Evolutionary conservation across 2,329 filamentous ascomycete species (phyloP), one percentile per base, ranked within the genome.

Genomic region (Nigrospora oryzae): DNA sequence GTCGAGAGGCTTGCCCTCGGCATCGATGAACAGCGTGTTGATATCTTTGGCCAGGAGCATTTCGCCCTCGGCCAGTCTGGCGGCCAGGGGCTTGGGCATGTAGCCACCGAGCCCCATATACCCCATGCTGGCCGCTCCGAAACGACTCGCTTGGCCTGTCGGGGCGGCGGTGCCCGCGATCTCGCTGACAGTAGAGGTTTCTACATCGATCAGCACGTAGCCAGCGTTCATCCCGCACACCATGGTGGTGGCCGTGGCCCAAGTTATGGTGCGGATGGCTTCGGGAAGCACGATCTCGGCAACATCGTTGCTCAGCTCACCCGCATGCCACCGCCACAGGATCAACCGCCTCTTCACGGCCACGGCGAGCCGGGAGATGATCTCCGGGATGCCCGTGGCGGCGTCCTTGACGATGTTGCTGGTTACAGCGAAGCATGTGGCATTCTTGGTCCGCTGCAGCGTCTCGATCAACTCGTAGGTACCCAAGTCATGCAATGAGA

Each of bases 31-130:
- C 43, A 96, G 70, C 1, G 90, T 95, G 62, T 96, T 95, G 56
- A 96, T 89, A 55, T 98, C 93, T 63, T 95, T 95, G n/a, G 91
- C 89, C n/a, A 98, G 74, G 47, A 98, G 68, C 61, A 97, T 79
- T 65, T 96, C 80, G 5, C 87, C 86, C 51, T 94, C 86, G 3
- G 81, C 79, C 12, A 98, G 73, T 53, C 84, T 84, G 6, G 90
- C 84, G 6, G 88, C 88, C 55, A 98, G 74, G 7, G 93, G 94
- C 58, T 88, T 94, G 2, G 93, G 91, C 45, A 91, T 88, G 70
- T 89, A 93, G 36, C 88, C 86, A 41, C 88, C 89, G 60, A 97
- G 83, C 1, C 91, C 91, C 78, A 97, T 95, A 60, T 97, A 97
- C 38, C 90, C 89, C 89, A 97, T 96, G 40, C 89, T 87, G 8